These are phyloP conservation scores for Mucor racemosus DNA, from an alignment of 371 early-diverging fungal genomes.

Conservation along the genomic window DNA sequence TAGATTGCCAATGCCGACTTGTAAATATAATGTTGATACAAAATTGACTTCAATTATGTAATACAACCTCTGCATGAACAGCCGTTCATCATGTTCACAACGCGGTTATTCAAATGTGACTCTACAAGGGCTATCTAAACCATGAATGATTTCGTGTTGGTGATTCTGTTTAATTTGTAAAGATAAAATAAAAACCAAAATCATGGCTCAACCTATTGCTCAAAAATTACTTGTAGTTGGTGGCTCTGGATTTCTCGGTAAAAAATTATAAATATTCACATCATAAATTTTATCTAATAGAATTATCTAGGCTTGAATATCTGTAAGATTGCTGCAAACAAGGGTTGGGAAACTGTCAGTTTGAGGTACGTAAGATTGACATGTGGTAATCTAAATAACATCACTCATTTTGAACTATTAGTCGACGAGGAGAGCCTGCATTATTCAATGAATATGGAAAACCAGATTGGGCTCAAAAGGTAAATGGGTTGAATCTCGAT, in stretches of 20 bases:
- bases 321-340: constrained; percentile 65
- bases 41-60: background rate
- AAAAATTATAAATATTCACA: background rate
- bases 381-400: background rate
- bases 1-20: no score
- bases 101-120: background rate
- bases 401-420: constrained; percentile 10
- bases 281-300: background rate
- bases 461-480: constrained; percentile 53
- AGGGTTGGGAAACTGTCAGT: constrained; percentile 80
- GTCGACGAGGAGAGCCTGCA: constrained; percentile 59
- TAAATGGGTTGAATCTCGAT: constrained; percentile 3
- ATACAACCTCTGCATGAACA: background rate
- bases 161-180: background rate
- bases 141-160: background rate
- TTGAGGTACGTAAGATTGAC: constrained; percentile 54
- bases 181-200: background rate
- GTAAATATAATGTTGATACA: no score
- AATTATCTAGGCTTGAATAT: constrained; percentile 52
- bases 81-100: background rate
- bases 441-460: constrained; percentile 32
- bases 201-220: constrained; percentile 43
- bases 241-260: constrained; percentile 76
- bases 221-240: constrained; percentile 74
- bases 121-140: constrained; percentile 1